These are phyloP conservation scores for Bonnemaisonia californica DNA, from an alignment of 31 red algal species.

Conservation along the genomic window DNA sequence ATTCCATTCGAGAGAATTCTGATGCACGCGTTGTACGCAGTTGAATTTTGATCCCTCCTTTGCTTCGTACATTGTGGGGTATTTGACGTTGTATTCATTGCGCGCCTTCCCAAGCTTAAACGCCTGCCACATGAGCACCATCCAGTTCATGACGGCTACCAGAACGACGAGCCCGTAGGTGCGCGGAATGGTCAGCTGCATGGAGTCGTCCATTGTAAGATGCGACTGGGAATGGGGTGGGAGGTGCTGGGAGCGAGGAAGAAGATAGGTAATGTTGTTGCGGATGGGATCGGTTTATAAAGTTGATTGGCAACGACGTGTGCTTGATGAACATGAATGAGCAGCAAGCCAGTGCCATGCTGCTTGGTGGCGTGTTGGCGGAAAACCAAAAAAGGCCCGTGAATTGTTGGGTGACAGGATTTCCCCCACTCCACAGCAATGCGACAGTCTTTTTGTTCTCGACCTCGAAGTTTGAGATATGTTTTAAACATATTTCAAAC, in stretches of 20 bases:
- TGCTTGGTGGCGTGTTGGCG: too few species aligned
- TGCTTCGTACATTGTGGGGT: slow-evolving; percentile 83
- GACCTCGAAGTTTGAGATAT: too few species aligned
- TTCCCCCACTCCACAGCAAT: too few species aligned
- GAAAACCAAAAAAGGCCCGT: too few species aligned
- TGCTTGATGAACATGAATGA: too few species aligned
- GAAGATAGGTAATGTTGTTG: background rate
- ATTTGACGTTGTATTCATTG: slow-evolving; percentile 69
- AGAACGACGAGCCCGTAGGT: slow-evolving; percentile 51
- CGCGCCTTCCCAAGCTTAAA: slow-evolving; percentile 63
- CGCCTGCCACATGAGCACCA: slow-evolving; percentile 84
- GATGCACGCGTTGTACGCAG: slow-evolving; percentile 82
- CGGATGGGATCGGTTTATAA: too few species aligned
- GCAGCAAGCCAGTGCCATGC: too few species aligned
- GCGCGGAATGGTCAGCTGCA: slow-evolving; percentile 14
- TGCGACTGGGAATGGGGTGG: background rate
- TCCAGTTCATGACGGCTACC: slow-evolving; percentile 56
- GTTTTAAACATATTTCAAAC: too few species aligned
- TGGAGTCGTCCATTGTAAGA: background rate
- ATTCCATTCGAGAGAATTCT: slow-evolving; percentile 80
- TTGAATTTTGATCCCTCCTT: slow-evolving; percentile 66
- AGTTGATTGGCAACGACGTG: too few species aligned
- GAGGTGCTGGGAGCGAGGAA: background rate
- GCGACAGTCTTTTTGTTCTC: too few species aligned
- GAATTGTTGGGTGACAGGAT: too few species aligned